Base-by-base conservation (phyloP, 306 rosid species). In the Gastrolobium bilobum region DNA sequence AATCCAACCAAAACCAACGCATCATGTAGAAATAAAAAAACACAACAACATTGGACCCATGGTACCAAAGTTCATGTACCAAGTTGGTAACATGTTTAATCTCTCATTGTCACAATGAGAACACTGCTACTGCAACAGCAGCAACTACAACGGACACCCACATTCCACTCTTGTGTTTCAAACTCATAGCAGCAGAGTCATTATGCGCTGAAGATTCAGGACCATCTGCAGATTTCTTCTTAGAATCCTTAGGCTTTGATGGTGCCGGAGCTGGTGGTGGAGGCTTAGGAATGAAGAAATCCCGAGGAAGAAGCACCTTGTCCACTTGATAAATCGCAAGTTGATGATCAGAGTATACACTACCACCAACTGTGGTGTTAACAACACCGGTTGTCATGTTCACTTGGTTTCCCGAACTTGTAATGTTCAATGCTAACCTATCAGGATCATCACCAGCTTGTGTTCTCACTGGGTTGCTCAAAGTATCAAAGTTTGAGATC, bases 301-400 rank as follows among this genome's bases (percentile, higher is more conserved):
- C 91, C 14, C 78, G 79, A 0, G 97, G 94, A 65, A 85, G 84
- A 69, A 91, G 86, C 56, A 88, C 94, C 52, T 82, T 83, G 68
- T 89, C 92, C 42, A 91, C 76, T 70, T 91, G 91, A 70, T 91
- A 91, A 76, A 91, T 63, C 5, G 89, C 97, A 3, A 91, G 89
- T 60, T 91, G 94, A 42, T 81, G 83, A 68, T 91, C 97, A 11
- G 94, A 57, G 35, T 77, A 89, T 1, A 91, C 90, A 15, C 91
- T 85, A 0, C 97, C 97, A 2, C 91, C 88, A 52, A 91, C 78
- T 1, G 91, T 84, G 33, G 97, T 62, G 44, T 91, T 89, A 43
- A 86, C 91, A 68, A 91, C 80, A 15, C 97, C 94, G 2, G 86
- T 86, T 4, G 92, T 83, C 10, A 87, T 4, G 67, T 91, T 91